phyloP scores from a whole-genome alignment of 257 asterid species.

The Catharanthus roseus region DNA sequence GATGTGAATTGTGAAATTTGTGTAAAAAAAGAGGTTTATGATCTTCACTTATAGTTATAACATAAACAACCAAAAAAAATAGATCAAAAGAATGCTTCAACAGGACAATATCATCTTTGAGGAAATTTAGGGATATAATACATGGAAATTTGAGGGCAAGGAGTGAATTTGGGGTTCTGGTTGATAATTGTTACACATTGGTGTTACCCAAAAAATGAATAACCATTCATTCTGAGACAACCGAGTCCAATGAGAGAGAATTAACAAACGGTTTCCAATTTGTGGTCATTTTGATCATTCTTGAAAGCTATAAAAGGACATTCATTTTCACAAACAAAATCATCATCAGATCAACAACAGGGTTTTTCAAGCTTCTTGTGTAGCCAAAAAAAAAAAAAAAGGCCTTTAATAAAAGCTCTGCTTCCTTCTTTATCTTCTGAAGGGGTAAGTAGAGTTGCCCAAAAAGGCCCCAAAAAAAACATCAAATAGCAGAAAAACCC shows the following conservation, averaged over 20 bases:
- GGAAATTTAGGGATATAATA: background rate
- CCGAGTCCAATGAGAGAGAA: too few relatives aligned
- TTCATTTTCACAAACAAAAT: background rate
- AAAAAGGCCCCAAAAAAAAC: background rate
- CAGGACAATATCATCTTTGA: too few relatives aligned
- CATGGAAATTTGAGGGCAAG: background rate
- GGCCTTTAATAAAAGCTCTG: too few relatives aligned
- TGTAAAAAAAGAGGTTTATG: too few relatives aligned
- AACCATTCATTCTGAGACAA: background rate
- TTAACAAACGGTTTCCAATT: background rate
- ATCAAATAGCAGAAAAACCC: background rate
- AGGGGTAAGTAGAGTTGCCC: constrained; percentile 1
- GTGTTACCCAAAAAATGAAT: background rate
- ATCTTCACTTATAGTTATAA: too few relatives aligned
- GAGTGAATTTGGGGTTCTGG: constrained; percentile 8
- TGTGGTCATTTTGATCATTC: background rate
- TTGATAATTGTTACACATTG: background rate
- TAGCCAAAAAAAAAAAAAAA: background rate
- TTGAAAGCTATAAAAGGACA: background rate
- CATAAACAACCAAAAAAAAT: too few relatives aligned
- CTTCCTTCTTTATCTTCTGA: constrained; percentile 3
- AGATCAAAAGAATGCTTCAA: too few relatives aligned
- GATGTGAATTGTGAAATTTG: too few relatives aligned
- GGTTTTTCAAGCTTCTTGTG: background rate
- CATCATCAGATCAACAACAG: background rate